Conservation (phyloP, 768 basidiomycete genomes). For the Boletus rufocinnamomeus region DNA sequence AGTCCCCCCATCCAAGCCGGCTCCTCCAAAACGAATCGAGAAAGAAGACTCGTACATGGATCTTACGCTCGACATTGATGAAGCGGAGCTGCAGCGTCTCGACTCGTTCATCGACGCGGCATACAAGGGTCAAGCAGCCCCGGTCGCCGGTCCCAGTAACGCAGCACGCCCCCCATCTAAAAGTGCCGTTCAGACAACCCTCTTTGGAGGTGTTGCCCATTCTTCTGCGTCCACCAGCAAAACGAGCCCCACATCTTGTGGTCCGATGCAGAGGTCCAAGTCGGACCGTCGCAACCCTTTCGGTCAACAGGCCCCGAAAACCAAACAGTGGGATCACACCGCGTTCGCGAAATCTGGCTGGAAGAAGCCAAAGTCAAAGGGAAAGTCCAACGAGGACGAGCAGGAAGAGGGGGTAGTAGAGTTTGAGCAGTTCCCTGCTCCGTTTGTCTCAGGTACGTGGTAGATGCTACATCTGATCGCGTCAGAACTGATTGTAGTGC, state of each 20-base stretch:
- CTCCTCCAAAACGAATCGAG: conserved; percentile 19
- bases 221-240: conserved; percentile 36
- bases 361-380: conserved; percentile 55
- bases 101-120: conserved; percentile 54
- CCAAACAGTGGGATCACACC: conserved; percentile 91
- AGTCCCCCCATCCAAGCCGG: conserved; percentile 20
- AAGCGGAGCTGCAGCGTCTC: conserved; percentile 51
- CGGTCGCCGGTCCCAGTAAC: conserved; percentile 43
- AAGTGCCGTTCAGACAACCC: conserved; percentile 60
- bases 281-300: conserved; percentile 45
- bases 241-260: conserved; percentile 27
- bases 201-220: conserved; percentile 61
- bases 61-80: conserved; percentile 57
- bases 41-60: conserved; percentile 53
- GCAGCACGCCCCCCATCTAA: conserved; percentile 31
- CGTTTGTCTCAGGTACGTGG: conserved; percentile 65
- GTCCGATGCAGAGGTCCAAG: conserved; percentile 44
- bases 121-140: conserved; percentile 42
- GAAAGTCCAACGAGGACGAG: conserved; percentile 53
- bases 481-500: conserved; percentile 14
- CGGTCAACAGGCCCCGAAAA: conserved; percentile 60
- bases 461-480: not conserved
- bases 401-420: conserved; percentile 63
- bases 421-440: conserved; percentile 85
- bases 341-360: conserved; percentile 80